These are phyloP conservation scores for Dictyophora rubrovolvata DNA, from an alignment of 768 basidiomycete species.

Conservation along the genomic window DNA sequence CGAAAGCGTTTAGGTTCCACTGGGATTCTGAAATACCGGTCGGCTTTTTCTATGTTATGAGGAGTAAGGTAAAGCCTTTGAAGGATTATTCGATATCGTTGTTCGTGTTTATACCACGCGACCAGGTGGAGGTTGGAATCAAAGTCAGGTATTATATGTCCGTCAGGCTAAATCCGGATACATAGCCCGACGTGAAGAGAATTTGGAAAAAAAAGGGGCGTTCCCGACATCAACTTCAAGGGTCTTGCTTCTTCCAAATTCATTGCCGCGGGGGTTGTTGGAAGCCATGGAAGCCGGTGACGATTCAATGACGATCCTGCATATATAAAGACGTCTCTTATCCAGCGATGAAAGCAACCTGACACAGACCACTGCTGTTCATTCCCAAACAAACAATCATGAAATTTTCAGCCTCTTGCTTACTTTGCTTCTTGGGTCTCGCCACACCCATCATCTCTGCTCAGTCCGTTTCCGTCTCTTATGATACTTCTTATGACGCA, in stretches of 20 bases:
- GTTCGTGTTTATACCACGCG: no score
- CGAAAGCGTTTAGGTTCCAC: no score
- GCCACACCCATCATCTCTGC: slow-evolving; percentile 13
- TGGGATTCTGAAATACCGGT: no score
- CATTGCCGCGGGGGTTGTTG: not conserved
- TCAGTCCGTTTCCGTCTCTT: slow-evolving; percentile 25
- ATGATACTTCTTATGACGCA: slow-evolving; percentile 29
- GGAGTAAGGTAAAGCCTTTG: no score
- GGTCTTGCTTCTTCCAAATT: not conserved
- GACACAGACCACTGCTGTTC: not conserved
- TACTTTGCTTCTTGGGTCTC: not conserved
- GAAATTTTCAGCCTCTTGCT: not conserved
- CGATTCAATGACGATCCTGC: not conserved
- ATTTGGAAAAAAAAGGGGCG: not conserved
- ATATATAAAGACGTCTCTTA: not conserved
- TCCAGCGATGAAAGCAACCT: not conserved
- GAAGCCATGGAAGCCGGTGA: not conserved
- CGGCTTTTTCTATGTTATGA: no score
- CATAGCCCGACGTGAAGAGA: not conserved
- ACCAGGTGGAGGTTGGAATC: no score
- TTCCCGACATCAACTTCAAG: not conserved
- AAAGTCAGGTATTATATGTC: no score
- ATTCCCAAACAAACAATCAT: not conserved
- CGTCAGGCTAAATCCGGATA: no score
- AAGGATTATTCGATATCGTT: no score